Evolutionary conservation across 441 rosid species (phyloP).

Genomic region (Mallotus japonicus): DNA sequence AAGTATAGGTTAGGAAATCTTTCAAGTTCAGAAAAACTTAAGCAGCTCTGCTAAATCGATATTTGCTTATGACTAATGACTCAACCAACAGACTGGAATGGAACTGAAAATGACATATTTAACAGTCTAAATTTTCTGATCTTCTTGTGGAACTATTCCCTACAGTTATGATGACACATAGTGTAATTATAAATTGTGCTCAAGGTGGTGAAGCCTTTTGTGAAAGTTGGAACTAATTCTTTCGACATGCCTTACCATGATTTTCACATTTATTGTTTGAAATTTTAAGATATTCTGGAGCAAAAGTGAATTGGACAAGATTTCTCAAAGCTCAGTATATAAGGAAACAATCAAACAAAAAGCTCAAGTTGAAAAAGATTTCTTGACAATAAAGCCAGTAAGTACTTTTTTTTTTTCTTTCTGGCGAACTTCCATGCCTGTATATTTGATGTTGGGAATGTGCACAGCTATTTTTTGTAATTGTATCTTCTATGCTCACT

Average conservation of each 20-base stretch:
- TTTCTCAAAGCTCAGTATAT: conserved; percentile 54
- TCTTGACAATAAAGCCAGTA: conserved; percentile 44
- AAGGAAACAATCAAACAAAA: conserved; percentile 61
- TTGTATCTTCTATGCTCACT: neutral
- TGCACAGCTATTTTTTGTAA: neutral
- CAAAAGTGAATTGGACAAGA: conserved; percentile 62
- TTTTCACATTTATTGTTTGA: conserved; percentile 25
- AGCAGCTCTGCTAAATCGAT: neutral
- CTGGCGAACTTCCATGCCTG: neutral
- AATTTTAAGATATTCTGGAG: conserved; percentile 69
- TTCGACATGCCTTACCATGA: neutral
- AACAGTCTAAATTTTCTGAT: neutral
- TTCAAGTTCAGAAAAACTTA: too few relatives aligned
- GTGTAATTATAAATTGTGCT: neutral
- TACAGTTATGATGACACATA: neutral
- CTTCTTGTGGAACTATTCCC: neutral
- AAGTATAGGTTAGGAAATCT: too few relatives aligned
- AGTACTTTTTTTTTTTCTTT: conserved; percentile 25
- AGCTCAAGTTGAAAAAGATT: conserved; percentile 51
- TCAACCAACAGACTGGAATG: neutral
- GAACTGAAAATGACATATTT: neutral
- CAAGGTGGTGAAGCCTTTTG: conserved; percentile 2
- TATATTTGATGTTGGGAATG: neutral
- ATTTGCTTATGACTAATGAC: neutral
- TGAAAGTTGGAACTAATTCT: conserved; percentile 1